Conservation (phyloP, 768 basidiomycete species). For the Gloeostereum incarnatum region DNA sequence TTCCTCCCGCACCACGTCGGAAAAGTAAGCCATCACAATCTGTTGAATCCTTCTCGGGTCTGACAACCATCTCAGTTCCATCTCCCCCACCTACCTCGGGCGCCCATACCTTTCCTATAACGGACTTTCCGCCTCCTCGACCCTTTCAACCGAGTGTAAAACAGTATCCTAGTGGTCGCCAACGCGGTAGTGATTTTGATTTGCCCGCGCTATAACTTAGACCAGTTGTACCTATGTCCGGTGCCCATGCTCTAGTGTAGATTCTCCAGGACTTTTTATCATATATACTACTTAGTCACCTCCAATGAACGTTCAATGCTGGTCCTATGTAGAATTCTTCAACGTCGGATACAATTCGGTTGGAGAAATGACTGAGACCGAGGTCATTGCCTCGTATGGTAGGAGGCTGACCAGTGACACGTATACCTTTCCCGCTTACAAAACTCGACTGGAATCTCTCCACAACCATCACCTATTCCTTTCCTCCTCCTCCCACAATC, state of each 20-base stretch:
- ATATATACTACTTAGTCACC: too few relatives aligned
- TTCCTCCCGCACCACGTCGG: constrained; percentile 27
- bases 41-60: neutral
- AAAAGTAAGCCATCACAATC: constrained; percentile 49
- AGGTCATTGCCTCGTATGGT: too few relatives aligned
- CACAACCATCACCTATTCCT: constrained; percentile 9
- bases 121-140: constrained; percentile 72
- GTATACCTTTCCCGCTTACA: constrained; percentile 18
- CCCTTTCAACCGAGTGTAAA: constrained; percentile 40
- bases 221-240: too few relatives aligned
- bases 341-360: too few relatives aligned
- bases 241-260: too few relatives aligned
- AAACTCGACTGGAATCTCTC: too few relatives aligned
- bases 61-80: constrained; percentile 22
- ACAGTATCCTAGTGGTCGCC: constrained; percentile 57
- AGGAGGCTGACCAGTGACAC: constrained; percentile 29
- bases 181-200: constrained; percentile 68
- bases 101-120: constrained; percentile 63
- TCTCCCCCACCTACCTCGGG: constrained; percentile 38
- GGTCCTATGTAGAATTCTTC: too few relatives aligned
- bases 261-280: too few relatives aligned
- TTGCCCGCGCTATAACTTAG: constrained; percentile 23
- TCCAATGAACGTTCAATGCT: too few relatives aligned
- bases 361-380: too few relatives aligned
- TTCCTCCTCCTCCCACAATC: constrained; percentile 19